phyloP scores from a whole-genome alignment of 2,329 filamentous ascomycete genomes.

The Phaeoacremonium minimum region DNA sequence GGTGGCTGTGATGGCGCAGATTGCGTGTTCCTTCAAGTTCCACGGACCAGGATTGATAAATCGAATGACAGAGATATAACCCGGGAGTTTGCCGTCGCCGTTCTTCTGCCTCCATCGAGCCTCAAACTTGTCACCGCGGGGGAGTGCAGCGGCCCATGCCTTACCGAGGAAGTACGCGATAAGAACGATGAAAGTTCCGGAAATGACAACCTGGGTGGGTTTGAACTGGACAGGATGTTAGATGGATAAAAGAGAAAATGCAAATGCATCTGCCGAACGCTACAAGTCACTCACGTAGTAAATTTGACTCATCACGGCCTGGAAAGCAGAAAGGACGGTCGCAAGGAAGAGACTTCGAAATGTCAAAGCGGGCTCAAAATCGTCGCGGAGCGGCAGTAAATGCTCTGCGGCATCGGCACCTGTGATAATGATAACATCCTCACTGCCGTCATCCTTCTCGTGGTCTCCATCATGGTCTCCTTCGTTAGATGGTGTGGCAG shows the following conservation, averaged over 20 bases:
- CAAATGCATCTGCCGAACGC: not conserved
- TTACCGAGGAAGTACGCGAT: slow-evolving; percentile 53
- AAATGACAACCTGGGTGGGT: slow-evolving; percentile 41
- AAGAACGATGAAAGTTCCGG: slow-evolving; percentile 52
- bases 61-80: slow-evolving; percentile 30
- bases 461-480: slow-evolving; percentile 12
- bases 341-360: slow-evolving; percentile 49
- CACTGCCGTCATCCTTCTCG: slow-evolving; percentile 24
- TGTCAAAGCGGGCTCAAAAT: slow-evolving; percentile 45
- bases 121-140: slow-evolving; percentile 46
- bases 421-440: slow-evolving; percentile 43
- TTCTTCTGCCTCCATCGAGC: slow-evolving; percentile 38
- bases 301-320: slow-evolving; percentile 52
- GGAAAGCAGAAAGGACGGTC: slow-evolving; percentile 43
- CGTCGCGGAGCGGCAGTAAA: slow-evolving; percentile 47
- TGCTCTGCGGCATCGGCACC: slow-evolving; percentile 45
- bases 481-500: slow-evolving; percentile 10
- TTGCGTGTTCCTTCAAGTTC: slow-evolving; percentile 51
- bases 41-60: slow-evolving; percentile 49
- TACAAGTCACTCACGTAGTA: slow-evolving; percentile 34
- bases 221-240: slow-evolving; percentile 36
- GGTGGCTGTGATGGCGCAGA: slow-evolving; percentile 49
- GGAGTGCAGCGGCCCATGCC: slow-evolving; percentile 39
- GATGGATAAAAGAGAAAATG: not conserved
- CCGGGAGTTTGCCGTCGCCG: slow-evolving; percentile 33